These are phyloP conservation scores for Chimonanthus salicifolius DNA, from an alignment of 164 flowering plant genomes.

Conservation along the genomic window DNA sequence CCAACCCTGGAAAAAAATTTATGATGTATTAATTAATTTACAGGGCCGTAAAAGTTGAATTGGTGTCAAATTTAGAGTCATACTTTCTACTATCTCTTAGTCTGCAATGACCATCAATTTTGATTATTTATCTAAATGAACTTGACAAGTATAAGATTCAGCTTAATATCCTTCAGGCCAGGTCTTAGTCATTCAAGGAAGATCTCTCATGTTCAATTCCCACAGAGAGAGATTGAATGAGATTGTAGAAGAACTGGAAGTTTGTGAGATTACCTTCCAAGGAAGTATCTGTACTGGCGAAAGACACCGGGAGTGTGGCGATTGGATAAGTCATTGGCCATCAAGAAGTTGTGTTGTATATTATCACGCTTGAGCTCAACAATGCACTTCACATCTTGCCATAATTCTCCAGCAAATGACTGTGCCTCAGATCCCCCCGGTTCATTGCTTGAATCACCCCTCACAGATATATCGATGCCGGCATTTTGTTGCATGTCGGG, in stretches of 20 bases:
- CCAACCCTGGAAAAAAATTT: slow-evolving; percentile 46
- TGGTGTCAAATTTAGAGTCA: too few relatives aligned
- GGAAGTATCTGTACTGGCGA: slow-evolving; percentile 68
- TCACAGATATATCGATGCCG: slow-evolving; percentile 35
- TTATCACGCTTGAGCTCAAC: slow-evolving; percentile 52
- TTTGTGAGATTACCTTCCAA: slow-evolving; percentile 62
- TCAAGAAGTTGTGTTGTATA: slow-evolving; percentile 43
- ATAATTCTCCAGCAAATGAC: slow-evolving; percentile 78
- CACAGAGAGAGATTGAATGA: neutral
- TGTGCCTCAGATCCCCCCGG: slow-evolving; percentile 29
- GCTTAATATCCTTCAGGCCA: too few relatives aligned
- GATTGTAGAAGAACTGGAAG: neutral
- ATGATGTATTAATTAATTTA: neutral
- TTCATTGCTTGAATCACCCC: slow-evolving; percentile 28
- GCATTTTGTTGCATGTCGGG: slow-evolving; percentile 63
- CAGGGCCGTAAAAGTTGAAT: too few relatives aligned
- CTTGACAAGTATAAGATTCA: too few relatives aligned
- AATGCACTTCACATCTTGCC: slow-evolving; percentile 62
- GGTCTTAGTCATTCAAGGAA: too few relatives aligned
- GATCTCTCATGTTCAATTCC: too few relatives aligned
- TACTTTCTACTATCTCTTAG: too few relatives aligned
- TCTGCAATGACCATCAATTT: too few relatives aligned
- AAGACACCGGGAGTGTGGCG: slow-evolving; percentile 57
- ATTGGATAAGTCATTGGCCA: slow-evolving; percentile 59
- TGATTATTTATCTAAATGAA: too few relatives aligned